A percentile compares a stretch with the other conserved stretches of the same genome.
Conservation (phyloP, 1,284 basidiomycete genomes). For the Leccinum subrobustum region DNA sequence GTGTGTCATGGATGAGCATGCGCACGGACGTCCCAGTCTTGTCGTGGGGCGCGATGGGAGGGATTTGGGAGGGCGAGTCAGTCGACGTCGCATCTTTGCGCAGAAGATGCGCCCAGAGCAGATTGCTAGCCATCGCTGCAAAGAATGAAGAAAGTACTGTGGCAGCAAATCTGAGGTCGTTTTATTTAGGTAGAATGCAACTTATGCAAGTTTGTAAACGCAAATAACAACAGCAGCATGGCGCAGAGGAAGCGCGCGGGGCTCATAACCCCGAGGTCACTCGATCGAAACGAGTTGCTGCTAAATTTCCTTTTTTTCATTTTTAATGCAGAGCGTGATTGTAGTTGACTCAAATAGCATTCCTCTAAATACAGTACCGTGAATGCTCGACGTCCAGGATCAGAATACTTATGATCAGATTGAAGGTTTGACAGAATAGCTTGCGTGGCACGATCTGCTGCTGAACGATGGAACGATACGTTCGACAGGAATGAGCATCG, state of each 20-base stretch:
- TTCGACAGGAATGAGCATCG: too few relatives aligned
- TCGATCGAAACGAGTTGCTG: slow-evolving; percentile 41
- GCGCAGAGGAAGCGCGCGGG: slow-evolving; percentile 41
- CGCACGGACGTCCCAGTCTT: slow-evolving; percentile 64
- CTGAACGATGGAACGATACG: too few relatives aligned
- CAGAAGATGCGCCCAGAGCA: slow-evolving; percentile 52
- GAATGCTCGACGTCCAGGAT: too few relatives aligned
- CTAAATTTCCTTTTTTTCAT: slow-evolving; percentile 18
- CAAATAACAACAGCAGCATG: slow-evolving; percentile 30
- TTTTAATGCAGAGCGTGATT: background rate
- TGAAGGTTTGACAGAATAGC: too few relatives aligned
- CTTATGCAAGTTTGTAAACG: accelerated
- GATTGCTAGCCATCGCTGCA: slow-evolving; percentile 17
- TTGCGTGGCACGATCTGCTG: too few relatives aligned
- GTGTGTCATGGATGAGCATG: slow-evolving; percentile 66
- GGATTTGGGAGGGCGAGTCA: slow-evolving; percentile 18
- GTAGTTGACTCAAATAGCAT: too few relatives aligned
- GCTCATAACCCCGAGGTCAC: slow-evolving; percentile 42
- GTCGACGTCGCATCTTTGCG: slow-evolving; percentile 37
- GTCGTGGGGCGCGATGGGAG: slow-evolving; percentile 53
- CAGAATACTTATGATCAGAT: too few relatives aligned
- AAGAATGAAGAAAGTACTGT: too few relatives aligned
- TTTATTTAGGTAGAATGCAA: background rate
- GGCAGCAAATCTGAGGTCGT: background rate
- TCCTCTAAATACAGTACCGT: too few relatives aligned